Conservation (phyloP, 2,329 filamentous ascomycete genomes). For the Fusarium anguioides region DNA sequence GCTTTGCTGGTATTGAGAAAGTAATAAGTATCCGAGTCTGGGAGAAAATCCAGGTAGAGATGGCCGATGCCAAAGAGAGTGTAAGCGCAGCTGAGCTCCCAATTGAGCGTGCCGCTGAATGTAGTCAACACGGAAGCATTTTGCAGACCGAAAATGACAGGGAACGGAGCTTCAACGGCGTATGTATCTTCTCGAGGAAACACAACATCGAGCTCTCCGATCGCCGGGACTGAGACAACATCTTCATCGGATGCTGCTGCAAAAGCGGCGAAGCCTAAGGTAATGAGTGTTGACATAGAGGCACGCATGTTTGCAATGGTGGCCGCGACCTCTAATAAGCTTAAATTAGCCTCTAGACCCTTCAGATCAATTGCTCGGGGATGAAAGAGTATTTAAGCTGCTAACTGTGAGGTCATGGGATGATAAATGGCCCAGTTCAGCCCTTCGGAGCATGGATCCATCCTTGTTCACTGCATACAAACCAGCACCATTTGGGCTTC, state of each 20-base stretch:
- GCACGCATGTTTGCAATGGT: slow-evolving; percentile 1
- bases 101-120: slow-evolving; percentile 19
- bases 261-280: not conserved
- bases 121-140: slow-evolving; percentile 25
- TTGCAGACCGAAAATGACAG: slow-evolving; percentile 29
- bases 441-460: slow-evolving; percentile 21
- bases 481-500: slow-evolving; percentile 1
- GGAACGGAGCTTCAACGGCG: slow-evolving; percentile 27
- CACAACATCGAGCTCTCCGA: slow-evolving; percentile 27
- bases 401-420: not conserved
- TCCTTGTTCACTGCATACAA: slow-evolving; percentile 18
- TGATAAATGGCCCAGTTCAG: slow-evolving; percentile 10
- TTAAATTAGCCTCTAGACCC: not conserved
- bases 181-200: slow-evolving; percentile 31
- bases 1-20: slow-evolving; percentile 26
- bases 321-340: not conserved
- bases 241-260: slow-evolving; percentile 1
- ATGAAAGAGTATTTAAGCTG: not conserved
- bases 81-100: slow-evolving; percentile 14
- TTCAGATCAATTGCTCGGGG: not conserved
- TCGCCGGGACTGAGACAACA: slow-evolving; percentile 17
- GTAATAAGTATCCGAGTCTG: slow-evolving; percentile 10
- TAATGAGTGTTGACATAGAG: not conserved
- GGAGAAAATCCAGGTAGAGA: slow-evolving; percentile 17
- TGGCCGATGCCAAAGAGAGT: slow-evolving; percentile 20